Conservation (phyloP, 2,329 filamentous ascomycete species). For the Xylariaceae sp. region DNA sequence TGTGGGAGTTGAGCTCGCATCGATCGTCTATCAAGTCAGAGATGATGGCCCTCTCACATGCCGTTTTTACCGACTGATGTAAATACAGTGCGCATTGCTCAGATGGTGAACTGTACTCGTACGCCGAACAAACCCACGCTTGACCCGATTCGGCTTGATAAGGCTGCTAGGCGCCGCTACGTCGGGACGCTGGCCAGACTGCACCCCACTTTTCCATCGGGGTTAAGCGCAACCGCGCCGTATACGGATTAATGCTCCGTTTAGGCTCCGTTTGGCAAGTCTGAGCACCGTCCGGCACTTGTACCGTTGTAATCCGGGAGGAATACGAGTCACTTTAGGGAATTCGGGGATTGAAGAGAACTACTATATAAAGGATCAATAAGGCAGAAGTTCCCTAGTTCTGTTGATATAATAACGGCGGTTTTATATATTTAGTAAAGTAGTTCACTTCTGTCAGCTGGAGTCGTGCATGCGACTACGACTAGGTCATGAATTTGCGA, state of each 20-base stretch:
- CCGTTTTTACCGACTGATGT: no score
- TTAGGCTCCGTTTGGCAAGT: no score
- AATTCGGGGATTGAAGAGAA: no score
- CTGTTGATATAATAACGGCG: not conserved
- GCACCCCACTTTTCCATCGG: not conserved
- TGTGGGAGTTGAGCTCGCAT: no score
- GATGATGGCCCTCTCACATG: no score
- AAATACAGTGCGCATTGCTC: not conserved
- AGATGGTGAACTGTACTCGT: not conserved
- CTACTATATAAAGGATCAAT: no score
- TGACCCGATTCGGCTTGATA: not conserved
- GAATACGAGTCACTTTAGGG: no score
- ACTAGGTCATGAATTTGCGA: not conserved
- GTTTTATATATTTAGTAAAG: not conserved
- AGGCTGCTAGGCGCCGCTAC: not conserved
- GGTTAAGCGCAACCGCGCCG: not conserved
- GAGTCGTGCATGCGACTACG: not conserved
- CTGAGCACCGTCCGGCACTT: not conserved
- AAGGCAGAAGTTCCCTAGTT: not conserved
- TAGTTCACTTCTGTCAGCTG: not conserved
- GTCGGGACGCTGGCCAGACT: not conserved
- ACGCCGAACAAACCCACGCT: not conserved
- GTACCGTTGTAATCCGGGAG: not conserved
- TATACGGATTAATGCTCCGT: not conserved
- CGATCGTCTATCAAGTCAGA: no score